These are phyloP conservation scores for Mercurialis annua DNA, from an alignment of 345 rosid genomes.

Conservation along the genomic window DNA sequence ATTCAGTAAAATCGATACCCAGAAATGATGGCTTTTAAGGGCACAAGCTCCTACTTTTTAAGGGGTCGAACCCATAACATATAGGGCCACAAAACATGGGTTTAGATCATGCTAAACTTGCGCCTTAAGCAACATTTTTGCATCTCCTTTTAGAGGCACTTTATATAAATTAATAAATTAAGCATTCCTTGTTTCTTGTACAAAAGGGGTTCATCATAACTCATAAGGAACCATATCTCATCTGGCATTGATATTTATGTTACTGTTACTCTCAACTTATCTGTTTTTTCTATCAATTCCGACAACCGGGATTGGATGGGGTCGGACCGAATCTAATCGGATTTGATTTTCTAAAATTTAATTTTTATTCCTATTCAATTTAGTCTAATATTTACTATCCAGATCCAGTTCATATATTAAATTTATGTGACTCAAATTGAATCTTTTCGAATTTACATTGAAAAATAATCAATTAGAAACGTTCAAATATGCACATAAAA, in stretches of 20 bases:
- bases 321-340: too few species aligned
- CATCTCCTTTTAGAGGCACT: constrained; percentile 17
- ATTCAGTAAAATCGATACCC: not conserved
- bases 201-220: not conserved
- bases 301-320: too few species aligned
- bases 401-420: too few species aligned
- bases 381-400: too few species aligned
- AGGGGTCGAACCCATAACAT: not conserved
- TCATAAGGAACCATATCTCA: not conserved
- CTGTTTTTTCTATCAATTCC: too few species aligned
- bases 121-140: not conserved
- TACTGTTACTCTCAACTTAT: not conserved
- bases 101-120: not conserved
- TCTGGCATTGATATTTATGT: not conserved
- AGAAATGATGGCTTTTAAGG: constrained; percentile 4
- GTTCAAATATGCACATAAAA: too few species aligned
- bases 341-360: too few species aligned
- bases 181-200: constrained; percentile 3
- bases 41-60: not conserved
- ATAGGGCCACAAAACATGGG: constrained; percentile 8
- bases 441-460: too few species aligned
- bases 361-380: too few species aligned
- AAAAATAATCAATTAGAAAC: too few species aligned
- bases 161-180: constrained; percentile 1
- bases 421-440: too few species aligned